phyloP scores from a whole-genome alignment of 257 asterid species.

The Buddleja alternifolia region DNA sequence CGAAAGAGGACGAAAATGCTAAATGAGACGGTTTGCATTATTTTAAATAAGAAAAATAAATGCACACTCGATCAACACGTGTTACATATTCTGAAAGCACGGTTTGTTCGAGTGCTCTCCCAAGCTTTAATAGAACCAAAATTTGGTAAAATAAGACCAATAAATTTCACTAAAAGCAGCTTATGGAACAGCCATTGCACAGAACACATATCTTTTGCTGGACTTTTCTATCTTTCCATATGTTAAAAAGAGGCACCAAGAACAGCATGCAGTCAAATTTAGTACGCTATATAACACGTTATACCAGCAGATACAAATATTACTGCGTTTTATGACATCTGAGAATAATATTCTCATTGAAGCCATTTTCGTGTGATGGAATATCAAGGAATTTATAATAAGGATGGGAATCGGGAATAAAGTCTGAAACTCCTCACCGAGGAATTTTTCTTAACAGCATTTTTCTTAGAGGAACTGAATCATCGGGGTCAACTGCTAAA shows the following conservation, averaged over 20 bases:
- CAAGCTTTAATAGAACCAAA: too few relatives aligned
- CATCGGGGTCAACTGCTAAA: conserved; percentile 82
- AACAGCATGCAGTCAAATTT: too few relatives aligned
- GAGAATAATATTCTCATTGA: background rate
- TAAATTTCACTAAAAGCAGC: too few relatives aligned
- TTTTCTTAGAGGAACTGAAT: conserved; percentile 86
- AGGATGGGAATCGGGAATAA: background rate
- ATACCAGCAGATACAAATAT: background rate
- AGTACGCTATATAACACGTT: too few relatives aligned
- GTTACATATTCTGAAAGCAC: too few relatives aligned
- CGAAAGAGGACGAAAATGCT: conserved; percentile 1
- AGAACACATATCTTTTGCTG: too few relatives aligned
- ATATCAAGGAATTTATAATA: background rate
- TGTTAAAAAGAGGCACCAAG: too few relatives aligned
- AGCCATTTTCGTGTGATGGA: background rate
- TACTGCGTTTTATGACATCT: background rate
- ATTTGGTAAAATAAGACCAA: too few relatives aligned
- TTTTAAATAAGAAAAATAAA: background rate
- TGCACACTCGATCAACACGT: background rate
- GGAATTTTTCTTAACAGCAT: conserved; percentile 90
- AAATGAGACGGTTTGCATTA: background rate
- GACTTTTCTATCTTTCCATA: too few relatives aligned
- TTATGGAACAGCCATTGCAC: too few relatives aligned
- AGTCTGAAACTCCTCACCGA: conserved; percentile 48
- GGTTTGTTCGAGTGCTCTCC: too few relatives aligned